A percentile compares a stretch with the other conserved stretches of the same genome.
phyloP scores from a whole-genome alignment of 2,329 filamentous ascomycete species.

The Talaromyces sp. region DNA sequence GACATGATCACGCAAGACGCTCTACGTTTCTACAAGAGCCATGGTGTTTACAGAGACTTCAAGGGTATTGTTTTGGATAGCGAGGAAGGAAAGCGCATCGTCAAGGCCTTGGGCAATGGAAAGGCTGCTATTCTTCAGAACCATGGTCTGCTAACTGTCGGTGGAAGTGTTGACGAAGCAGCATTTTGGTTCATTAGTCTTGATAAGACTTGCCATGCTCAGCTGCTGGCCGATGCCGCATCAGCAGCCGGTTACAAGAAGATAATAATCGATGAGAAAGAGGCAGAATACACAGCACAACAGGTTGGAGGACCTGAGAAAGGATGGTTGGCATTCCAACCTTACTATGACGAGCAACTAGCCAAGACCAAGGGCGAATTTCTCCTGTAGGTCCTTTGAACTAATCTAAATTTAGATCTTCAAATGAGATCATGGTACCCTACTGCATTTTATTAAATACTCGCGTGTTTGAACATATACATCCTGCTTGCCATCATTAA shows the following conservation, averaged over 20 bases:
- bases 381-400: background rate
- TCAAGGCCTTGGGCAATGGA: constrained; percentile 45
- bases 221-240: constrained; percentile 15
- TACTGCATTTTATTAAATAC: background rate
- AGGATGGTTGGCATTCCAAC: background rate
- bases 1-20: constrained; percentile 50
- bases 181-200: constrained; percentile 12
- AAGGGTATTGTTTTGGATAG: constrained; percentile 53
- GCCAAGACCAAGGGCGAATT: background rate
- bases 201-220: constrained; percentile 27
- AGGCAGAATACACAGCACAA: background rate
- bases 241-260: background rate
- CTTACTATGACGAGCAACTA: background rate
- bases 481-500: background rate
- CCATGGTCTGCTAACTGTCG: constrained; percentile 54
- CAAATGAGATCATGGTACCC: background rate
- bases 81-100: constrained; percentile 53
- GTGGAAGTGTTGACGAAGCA: constrained; percentile 24
- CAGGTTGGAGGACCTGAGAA: background rate
- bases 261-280: background rate
- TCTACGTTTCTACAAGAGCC: constrained; percentile 38
- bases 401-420: background rate
- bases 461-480: background rate
- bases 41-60: constrained; percentile 47
- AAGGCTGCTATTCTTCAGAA: constrained; percentile 56